Conservation (phyloP, 2,329 filamentous ascomycete genomes). For the Cytospora piceicola region DNA sequence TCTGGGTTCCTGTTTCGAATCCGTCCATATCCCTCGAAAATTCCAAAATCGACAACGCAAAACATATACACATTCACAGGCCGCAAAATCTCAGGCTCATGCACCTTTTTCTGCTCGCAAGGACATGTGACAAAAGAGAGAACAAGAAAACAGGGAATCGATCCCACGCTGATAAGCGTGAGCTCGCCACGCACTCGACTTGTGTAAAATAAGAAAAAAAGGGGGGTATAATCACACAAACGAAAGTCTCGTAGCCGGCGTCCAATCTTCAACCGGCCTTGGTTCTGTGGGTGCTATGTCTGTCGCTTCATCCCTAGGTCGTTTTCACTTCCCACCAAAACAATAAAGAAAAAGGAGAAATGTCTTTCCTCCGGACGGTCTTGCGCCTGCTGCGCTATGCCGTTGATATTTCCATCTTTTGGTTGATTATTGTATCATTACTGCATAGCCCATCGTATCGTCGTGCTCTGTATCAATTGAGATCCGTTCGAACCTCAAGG, state of each 20-base stretch:
- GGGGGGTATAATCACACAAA: constrained; percentile 27
- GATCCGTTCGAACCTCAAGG: not conserved
- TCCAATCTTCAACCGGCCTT: not conserved
- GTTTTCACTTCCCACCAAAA: not conserved
- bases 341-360: not conserved
- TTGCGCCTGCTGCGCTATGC: not conserved
- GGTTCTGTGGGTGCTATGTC: not conserved
- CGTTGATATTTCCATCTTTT: not conserved
- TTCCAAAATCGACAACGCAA: constrained; percentile 20
- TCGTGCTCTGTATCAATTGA: not conserved
- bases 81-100: not conserved
- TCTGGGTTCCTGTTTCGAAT: constrained; percentile 8
- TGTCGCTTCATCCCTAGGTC: not conserved
- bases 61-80: constrained; percentile 14
- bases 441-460: constrained; percentile 20
- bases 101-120: constrained; percentile 2
- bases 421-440: constrained; percentile 5
- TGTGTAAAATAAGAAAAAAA: constrained; percentile 2
- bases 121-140: constrained; percentile 12
- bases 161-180: not conserved
- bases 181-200: constrained; percentile 5
- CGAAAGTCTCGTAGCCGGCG: constrained; percentile 10
- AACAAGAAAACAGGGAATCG: constrained; percentile 4
- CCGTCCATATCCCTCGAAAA: constrained; percentile 17
- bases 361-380: not conserved